phyloP scores from a whole-genome alignment of 495 filamentous ascomycete species.

The Trichoderma reesei region DNA sequence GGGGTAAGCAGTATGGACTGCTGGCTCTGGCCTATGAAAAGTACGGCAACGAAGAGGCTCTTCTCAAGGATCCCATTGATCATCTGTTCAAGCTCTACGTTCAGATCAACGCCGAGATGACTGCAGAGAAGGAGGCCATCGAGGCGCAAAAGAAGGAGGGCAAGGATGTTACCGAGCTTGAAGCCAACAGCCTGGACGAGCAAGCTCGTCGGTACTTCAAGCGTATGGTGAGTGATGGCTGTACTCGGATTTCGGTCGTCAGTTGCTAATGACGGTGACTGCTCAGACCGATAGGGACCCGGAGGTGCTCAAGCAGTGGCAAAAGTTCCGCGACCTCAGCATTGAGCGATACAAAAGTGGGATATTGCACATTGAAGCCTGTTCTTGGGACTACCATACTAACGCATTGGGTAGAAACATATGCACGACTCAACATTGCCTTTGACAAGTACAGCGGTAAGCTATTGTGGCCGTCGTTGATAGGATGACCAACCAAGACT shows the following conservation, averaged over 20 bases:
- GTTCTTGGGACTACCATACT: neutral
- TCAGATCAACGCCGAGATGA: slow-evolving; percentile 47
- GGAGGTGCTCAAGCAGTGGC: slow-evolving; percentile 71
- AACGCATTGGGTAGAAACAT: slow-evolving; percentile 40
- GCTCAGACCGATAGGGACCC: slow-evolving; percentile 55
- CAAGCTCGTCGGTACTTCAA: slow-evolving; percentile 74
- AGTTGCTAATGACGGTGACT: neutral
- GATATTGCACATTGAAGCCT: neutral
- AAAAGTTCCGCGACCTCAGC: slow-evolving; percentile 78
- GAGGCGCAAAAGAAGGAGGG: slow-evolving; percentile 37
- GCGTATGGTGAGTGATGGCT: slow-evolving; percentile 45
- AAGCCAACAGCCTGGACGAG: slow-evolving; percentile 48
- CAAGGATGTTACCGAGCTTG: slow-evolving; percentile 38
- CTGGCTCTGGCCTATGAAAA: slow-evolving; percentile 49
- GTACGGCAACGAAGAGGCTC: slow-evolving; percentile 49
- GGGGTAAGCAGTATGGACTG: slow-evolving; percentile 59
- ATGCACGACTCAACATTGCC: slow-evolving; percentile 77
- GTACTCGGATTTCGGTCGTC: neutral
- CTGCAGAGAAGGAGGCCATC: slow-evolving; percentile 45
- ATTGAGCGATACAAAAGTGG: slow-evolving; percentile 65
- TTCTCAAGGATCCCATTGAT: slow-evolving; percentile 49
- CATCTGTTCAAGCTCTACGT: slow-evolving; percentile 58
- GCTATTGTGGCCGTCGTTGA: neutral
- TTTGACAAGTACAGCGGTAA: slow-evolving; percentile 67
- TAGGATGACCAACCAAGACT: neutral